These are phyloP conservation scores for Blastobotrys illinoisensis DNA, from an alignment of 1,139 yeast species.

Conservation along the genomic window DNA sequence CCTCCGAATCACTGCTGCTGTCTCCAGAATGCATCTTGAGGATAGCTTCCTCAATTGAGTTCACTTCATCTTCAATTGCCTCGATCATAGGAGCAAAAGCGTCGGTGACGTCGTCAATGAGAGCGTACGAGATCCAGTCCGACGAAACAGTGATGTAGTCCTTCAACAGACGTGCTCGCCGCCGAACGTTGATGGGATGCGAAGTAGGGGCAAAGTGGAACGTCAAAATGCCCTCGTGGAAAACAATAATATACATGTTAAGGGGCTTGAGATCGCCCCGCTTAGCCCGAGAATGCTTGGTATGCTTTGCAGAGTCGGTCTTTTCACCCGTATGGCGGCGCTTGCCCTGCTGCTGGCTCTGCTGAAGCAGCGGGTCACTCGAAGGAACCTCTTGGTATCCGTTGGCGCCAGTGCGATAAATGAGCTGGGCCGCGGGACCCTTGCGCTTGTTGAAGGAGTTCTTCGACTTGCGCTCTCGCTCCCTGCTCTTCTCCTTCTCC, in stretches of 20 bases:
- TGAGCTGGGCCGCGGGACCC: background rate
- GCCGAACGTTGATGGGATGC: slow-evolving; percentile 82
- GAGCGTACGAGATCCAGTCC: slow-evolving; percentile 91
- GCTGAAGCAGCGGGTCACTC: background rate
- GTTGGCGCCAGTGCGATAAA: background rate
- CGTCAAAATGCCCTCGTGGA: slow-evolving; percentile 74
- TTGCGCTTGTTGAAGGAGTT: background rate
- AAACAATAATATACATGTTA: slow-evolving; percentile 82
- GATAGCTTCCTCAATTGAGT: slow-evolving; percentile 67
- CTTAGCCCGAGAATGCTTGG: slow-evolving; percentile 1
- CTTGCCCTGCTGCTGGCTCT: slow-evolving; percentile 1
- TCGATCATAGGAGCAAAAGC: slow-evolving; percentile 88
- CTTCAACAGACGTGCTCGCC: slow-evolving; percentile 84
- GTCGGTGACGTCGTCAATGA: slow-evolving; percentile 91
- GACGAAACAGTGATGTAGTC: slow-evolving; percentile 84
- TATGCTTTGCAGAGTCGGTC: background rate
- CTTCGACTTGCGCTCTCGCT: slow-evolving; percentile 6
- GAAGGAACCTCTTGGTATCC: background rate
- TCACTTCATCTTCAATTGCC: slow-evolving; percentile 84
- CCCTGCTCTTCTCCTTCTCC: slow-evolving; percentile 23
- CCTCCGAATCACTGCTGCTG: slow-evolving; percentile 33
- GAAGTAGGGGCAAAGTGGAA: slow-evolving; percentile 80
- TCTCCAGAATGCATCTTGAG: slow-evolving; percentile 14
- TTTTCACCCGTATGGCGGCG: background rate
- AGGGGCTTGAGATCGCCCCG: slow-evolving; percentile 47